phyloP scores from a whole-genome alignment of 305 asterid genomes.

The Fraxinus baroniana region DNA sequence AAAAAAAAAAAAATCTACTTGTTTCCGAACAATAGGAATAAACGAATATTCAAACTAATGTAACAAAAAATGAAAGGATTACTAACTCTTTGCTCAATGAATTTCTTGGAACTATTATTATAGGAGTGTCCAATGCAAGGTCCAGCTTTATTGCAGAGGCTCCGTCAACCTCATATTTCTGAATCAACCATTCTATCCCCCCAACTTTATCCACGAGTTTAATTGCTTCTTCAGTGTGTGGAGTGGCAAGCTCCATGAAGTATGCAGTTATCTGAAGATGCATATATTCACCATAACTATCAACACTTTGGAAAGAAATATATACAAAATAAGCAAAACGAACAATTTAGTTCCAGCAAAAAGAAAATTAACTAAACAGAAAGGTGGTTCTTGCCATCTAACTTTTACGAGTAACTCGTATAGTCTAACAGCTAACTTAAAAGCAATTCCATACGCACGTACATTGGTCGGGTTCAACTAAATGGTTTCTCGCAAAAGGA shows the following conservation, averaged over 20 bases:
- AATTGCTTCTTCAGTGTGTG: constrained; percentile 92
- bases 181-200: constrained; percentile 97
- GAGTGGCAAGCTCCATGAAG: constrained; percentile 96
- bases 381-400: constrained; percentile 11
- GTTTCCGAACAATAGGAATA: constrained; percentile 8
- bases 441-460: neutral
- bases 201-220: constrained; percentile 95
- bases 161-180: constrained; percentile 95
- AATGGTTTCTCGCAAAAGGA: neutral
- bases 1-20: no score
- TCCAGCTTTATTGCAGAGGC: constrained; percentile 92
- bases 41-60: constrained; percentile 13
- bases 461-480: neutral
- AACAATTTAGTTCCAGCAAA: neutral
- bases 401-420: neutral
- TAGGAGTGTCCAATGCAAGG: constrained; percentile 87
- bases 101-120: constrained; percentile 85
- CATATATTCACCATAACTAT: constrained; percentile 17
- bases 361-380: constrained; percentile 12
- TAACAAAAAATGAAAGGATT: constrained; percentile 21
- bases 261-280: constrained; percentile 77
- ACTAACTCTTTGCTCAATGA: constrained; percentile 93
- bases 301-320: constrained; percentile 18
- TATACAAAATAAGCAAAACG: neutral
- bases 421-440: neutral